Percentiles rank a stretch among this genome's conserved stretches.
These are phyloP conservation scores for Solanum pinnatisectum DNA, from an alignment of 257 asterid species.

Conservation along the genomic window DNA sequence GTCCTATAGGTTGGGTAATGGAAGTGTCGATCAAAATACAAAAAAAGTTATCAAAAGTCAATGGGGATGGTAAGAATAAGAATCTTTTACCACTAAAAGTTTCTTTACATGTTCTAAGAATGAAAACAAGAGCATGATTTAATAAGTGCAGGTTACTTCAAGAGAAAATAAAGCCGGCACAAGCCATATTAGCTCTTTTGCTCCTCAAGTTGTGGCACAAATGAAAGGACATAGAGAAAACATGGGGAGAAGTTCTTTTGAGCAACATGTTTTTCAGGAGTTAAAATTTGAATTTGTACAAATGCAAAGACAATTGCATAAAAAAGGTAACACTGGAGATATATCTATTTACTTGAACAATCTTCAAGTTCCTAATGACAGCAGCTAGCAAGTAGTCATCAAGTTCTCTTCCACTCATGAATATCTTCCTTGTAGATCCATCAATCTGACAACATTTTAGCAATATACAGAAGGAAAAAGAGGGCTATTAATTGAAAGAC, in stretches of 20 bases:
- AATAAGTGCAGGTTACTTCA: neutral
- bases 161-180: neutral
- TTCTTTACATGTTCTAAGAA: neutral
- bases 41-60: neutral
- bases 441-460: conserved; percentile 41
- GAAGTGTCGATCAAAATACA: neutral
- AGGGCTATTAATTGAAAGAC: neutral
- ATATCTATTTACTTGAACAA: conserved; percentile 53
- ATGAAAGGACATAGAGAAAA: neutral
- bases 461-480: neutral
- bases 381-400: conserved; percentile 74
- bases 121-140: neutral
- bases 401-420: conserved; percentile 58
- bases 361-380: conserved; percentile 80
- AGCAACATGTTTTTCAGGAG: neutral
- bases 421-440: conserved; percentile 47
- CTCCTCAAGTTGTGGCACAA: neutral
- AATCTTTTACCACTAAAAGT: neutral
- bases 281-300: neutral
- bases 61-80: neutral
- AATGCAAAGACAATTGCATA: neutral
- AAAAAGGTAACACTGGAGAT: neutral
- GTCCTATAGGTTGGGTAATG: conserved; percentile 28
- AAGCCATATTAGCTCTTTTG: neutral
- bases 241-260: neutral